These are phyloP conservation scores for Alternaria hordeiaustralica DNA, from an alignment of 2,329 filamentous ascomycete genomes.

Conservation along the genomic window DNA sequence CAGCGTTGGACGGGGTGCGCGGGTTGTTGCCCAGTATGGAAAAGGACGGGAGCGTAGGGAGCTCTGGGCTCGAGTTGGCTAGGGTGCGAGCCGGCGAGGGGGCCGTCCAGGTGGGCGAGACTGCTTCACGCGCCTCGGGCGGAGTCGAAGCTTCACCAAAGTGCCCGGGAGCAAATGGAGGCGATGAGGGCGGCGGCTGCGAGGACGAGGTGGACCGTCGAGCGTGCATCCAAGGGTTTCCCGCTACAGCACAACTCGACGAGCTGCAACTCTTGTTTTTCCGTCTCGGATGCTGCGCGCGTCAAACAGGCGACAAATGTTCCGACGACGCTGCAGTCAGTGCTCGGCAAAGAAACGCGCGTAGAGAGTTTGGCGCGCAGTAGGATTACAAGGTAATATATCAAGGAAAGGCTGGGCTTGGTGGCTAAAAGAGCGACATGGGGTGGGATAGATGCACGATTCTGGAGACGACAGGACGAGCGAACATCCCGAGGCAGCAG, in stretches of 20 bases:
- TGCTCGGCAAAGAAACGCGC: slow-evolving; percentile 16
- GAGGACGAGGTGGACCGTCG: slow-evolving; percentile 44
- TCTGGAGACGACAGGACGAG: slow-evolving; percentile 36
- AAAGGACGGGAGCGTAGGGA: slow-evolving; percentile 46
- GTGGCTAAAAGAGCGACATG: slow-evolving; percentile 50
- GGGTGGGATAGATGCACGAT: slow-evolving; percentile 34
- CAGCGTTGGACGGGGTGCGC: slow-evolving; percentile 45
- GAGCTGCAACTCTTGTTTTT: slow-evolving; percentile 26
- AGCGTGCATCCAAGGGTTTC: slow-evolving; percentile 50
- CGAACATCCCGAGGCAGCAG: slow-evolving; percentile 44
- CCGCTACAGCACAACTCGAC: slow-evolving; percentile 15
- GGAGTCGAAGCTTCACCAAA: slow-evolving; percentile 31
- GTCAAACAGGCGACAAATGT: slow-evolving; percentile 18
- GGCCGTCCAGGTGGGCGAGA: slow-evolving; percentile 48
- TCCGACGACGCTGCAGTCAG: slow-evolving; percentile 13
- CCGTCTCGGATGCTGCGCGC: slow-evolving; percentile 27
- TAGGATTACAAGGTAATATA: slow-evolving; percentile 38
- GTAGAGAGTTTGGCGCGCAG: slow-evolving; percentile 25
- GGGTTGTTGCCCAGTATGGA: slow-evolving; percentile 40
- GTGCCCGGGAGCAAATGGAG: slow-evolving; percentile 38
- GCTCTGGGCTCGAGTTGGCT: slow-evolving; percentile 51
- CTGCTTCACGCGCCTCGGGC: slow-evolving; percentile 30
- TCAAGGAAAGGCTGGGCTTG: slow-evolving; percentile 41
- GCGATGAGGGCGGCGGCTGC: slow-evolving; percentile 44
- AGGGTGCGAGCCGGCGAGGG: slow-evolving; percentile 51